Evolutionary conservation across 1,284 basidiomycete species (phyloP), one percentile per base, ranked within the genome.

Genomic region (Naganishia albida): DNA sequence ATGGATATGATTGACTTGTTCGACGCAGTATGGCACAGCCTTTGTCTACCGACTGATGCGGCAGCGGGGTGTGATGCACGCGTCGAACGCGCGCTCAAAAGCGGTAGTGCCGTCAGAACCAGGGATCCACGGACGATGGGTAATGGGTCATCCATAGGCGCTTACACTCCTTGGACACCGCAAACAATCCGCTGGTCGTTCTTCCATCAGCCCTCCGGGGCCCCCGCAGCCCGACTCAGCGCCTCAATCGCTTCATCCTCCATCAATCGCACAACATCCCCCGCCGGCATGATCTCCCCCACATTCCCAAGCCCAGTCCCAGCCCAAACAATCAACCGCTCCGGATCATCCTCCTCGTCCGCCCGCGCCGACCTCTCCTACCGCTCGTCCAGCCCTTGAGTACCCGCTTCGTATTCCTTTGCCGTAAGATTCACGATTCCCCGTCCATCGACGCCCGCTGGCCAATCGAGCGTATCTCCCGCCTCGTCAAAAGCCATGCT

Each of bases 401-500:
- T 30, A 4, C 63, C 63, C 2, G 44, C 26, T 28, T 56, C 43
- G 26, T 56, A 56, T n/a, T 64, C 63, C 25, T 42, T 15, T 1
- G 56, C 63, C 2, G 63, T 64, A 12, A 28, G 1, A 56, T 64
- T 64, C 2, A 42, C 30, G n/a, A 64, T 55, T 25, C 63, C 63
- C 18, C 63, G 42, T 16, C 63, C 63, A 28, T 64, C 63, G 1
- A 64, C 53, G 12, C 63, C 53, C 6, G 15, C 25, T 3, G 63
- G 63, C 63, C 63, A 56, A 38, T 49, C 52, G 18, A 56, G 53
- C 20, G 53, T 49, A 7, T 42, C 34, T 30, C 63, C 10, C 12
- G 53, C 63, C 26, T 64, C 53, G 40, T 64, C 63, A 38, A 64
- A 64, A 10, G 63, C 63, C 63, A 56, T 56, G 28, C 43, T 64